Base-by-base conservation (phyloP, 768 basidiomycete genomes). In the Guyanaporus albipodus region DNA sequence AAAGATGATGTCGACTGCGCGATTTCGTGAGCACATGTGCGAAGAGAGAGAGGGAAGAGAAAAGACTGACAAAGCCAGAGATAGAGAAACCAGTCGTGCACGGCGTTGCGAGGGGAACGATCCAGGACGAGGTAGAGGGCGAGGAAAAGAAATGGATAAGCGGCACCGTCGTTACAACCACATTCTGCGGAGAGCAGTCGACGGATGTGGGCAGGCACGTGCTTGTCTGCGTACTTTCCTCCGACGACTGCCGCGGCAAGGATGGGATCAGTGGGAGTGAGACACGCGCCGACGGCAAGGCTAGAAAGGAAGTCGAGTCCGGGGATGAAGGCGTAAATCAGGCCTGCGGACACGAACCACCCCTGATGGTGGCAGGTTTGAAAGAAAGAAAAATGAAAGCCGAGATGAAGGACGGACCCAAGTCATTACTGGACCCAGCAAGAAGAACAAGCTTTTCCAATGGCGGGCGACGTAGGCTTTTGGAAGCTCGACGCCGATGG, bases 171-270 rank as follows among this genome's bases (percentile, higher is more conserved):
- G 64, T 98, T 99, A 60, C 91, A 91, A 8, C 91, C 95, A 46
- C 82, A 85, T 69, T 97, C 95, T 21, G 74, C 74, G 8, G 84
- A 73, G 15, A 86, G 70, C 43, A 86, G 63, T 54, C 76, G 77
- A 26, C 77, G 82, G 33, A 91, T 71, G 60, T 91, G 89, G 1
- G 85, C 82, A 2, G 89, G 90, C 19, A 98, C 95, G 59, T 97
- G 95, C 63, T 97, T 96, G 66, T 97, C 89, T 3, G 96, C 96
- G 70, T 91, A 99, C 71, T 90, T 94, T 26, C 95, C 95, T 59
- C 95, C 95, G 10, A 91, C 80, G 27, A 91, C 92, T 8, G 66
- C 64, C 27, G 64, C 64, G 26, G 64, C 64, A 17, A 66, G 60
- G 42, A 66, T 66, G 6, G 64, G 64, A n/a, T 66, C 64, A 11